A percentile compares a stretch with the other conserved stretches of the same genome.
phyloP scores from a whole-genome alignment of 257 asterid genomes.

The Plantago major region DNA sequence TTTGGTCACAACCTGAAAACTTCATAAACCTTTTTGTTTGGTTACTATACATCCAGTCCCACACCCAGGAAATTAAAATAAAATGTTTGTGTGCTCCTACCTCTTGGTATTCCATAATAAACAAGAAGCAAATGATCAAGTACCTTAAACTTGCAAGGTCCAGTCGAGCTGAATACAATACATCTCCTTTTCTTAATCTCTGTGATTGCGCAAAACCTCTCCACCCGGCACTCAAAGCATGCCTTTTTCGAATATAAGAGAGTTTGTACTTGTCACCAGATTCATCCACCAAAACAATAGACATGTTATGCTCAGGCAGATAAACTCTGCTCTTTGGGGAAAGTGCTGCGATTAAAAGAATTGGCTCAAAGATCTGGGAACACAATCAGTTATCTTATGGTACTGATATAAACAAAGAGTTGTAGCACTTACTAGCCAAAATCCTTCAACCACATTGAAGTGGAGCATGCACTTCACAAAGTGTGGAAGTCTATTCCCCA shows the following conservation, averaged over 20 bases:
- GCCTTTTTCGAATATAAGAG: not conserved
- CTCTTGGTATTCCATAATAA: too few relatives aligned
- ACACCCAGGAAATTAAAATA: too few relatives aligned
- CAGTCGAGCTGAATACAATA: too few relatives aligned
- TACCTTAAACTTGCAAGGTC: too few relatives aligned
- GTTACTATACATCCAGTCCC: too few relatives aligned
- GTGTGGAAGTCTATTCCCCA: too few relatives aligned
- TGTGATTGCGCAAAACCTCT: not conserved
- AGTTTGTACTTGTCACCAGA: not conserved
- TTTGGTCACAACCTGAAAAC: too few relatives aligned
- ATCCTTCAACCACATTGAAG: not conserved
- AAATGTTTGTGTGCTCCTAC: too few relatives aligned
- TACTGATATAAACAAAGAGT: not conserved
- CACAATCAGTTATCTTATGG: not conserved
- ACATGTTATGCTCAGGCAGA: not conserved
- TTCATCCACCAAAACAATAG: not conserved
- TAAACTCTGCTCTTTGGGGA: not conserved
- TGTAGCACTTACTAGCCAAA: not conserved
- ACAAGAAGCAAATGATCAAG: too few relatives aligned
- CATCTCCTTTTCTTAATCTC: not conserved
- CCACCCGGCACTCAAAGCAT: not conserved
- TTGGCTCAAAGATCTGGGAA: not conserved
- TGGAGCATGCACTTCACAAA: too few relatives aligned
- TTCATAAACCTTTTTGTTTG: too few relatives aligned
- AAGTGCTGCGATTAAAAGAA: not conserved